Conservation (phyloP, 768 basidiomycete species). For the Clitopilus hobsonii region DNA sequence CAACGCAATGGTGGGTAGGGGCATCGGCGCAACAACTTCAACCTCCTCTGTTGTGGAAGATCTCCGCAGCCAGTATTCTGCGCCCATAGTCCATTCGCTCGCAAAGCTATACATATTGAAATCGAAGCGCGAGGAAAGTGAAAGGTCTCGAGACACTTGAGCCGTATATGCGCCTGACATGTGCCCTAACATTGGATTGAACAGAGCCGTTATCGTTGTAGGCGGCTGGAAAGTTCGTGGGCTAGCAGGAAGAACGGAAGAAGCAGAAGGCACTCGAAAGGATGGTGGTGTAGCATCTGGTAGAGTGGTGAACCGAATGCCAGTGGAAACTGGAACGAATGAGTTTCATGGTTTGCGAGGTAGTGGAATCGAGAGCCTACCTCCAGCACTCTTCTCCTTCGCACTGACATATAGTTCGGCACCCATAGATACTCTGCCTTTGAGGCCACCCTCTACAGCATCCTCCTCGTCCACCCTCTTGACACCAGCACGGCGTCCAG, state of each 20-base stretch:
- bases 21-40: conserved; percentile 11
- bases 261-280: conserved; percentile 40
- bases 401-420: conserved; percentile 93
- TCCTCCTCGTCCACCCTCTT: conserved; percentile 96
- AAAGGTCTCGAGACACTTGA: conserved; percentile 78
- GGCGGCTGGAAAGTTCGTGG: conserved; percentile 65
- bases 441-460: conserved; percentile 84
- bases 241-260: conserved; percentile 30
- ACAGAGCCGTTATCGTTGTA: conserved; percentile 89
- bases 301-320: conserved; percentile 89
- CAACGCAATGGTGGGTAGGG: conserved; percentile 7
- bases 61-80: conserved; percentile 92
- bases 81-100: conserved; percentile 93
- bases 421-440: conserved; percentile 86
- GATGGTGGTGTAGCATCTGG: conserved; percentile 74
- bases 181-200: conserved; percentile 96
- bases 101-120: conserved; percentile 97
- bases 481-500: conserved; percentile 26
- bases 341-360: background rate
- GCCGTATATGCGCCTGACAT: conserved; percentile 89
- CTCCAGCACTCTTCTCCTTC: conserved; percentile 88
- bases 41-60: conserved; percentile 28
- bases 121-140: conserved; percentile 86
- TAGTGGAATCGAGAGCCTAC: conserved; percentile 40
- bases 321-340: conserved; percentile 72